These are phyloP conservation scores for Rhodotorula paludigena DNA, from an alignment of 768 basidiomycete species.

Conservation along the genomic window DNA sequence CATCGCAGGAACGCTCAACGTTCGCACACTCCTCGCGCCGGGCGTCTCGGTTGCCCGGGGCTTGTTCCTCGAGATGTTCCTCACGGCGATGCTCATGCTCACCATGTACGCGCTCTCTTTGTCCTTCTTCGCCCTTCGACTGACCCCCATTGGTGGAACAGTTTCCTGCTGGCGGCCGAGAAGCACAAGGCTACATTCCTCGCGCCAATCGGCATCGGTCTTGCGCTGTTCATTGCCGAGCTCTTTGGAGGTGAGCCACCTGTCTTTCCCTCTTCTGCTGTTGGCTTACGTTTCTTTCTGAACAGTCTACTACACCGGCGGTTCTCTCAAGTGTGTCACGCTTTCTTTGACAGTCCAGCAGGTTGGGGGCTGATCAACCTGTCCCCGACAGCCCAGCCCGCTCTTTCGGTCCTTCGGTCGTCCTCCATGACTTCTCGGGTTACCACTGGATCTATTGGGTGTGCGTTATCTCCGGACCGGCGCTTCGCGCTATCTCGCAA, in stretches of 20 bases:
- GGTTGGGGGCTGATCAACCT: not conserved
- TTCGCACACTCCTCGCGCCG: conserved; percentile 18
- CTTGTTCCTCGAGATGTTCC: conserved; percentile 39
- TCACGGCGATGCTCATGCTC: conserved; percentile 38
- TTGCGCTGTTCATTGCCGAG: conserved; percentile 38
- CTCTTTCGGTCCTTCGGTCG: conserved; percentile 33
- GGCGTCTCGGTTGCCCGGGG: conserved; percentile 29
- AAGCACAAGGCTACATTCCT: conserved; percentile 50
- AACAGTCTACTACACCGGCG: not conserved
- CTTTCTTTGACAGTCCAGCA: not conserved
- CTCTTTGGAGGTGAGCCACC: conserved; percentile 29
- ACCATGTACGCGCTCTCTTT: conserved; percentile 32
- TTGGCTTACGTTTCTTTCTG: not conserved
- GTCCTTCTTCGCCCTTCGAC: not conserved
- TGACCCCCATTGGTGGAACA: not conserved
- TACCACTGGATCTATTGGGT: conserved; percentile 33
- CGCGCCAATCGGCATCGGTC: conserved; percentile 50
- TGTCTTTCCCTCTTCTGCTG: not conserved
- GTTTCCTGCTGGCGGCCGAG: conserved; percentile 25
- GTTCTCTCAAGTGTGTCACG: not conserved
- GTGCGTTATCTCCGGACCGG: too few relatives aligned
- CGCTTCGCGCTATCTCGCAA: not conserved
- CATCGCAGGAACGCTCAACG: conserved; percentile 10
- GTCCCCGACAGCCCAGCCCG: conserved; percentile 11
- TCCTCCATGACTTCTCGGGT: conserved; percentile 6